A percentile compares a stretch with the other conserved stretches of the same genome.
phyloP scores from a whole-genome alignment of 78 protist genomes.

The Dictyostelium discoideum region dicty_2.7 NC_007091.3:3641001-3641500 shows the following conservation, averaged over 20 bases:
- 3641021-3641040: slow-evolving; percentile 88
- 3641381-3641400: background rate
- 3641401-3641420: background rate
- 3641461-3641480: no score
- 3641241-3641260: slow-evolving; percentile 70
- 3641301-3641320: slow-evolving; percentile 77
- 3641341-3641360: background rate
- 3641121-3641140: slow-evolving; percentile 56
- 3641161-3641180: slow-evolving; percentile 64
- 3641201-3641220: slow-evolving; percentile 78
- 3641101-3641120: slow-evolving; percentile 75
- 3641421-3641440: no score
- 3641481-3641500: no score
- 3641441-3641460: no score
- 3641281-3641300: slow-evolving; percentile 89
- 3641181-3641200: slow-evolving; percentile 71
- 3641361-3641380: background rate
- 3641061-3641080: slow-evolving; percentile 69
- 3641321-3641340: slow-evolving; percentile 24
- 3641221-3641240: slow-evolving; percentile 85
- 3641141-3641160: slow-evolving; percentile 84
- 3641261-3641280: slow-evolving; percentile 80
- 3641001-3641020: slow-evolving; percentile 47
- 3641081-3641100: slow-evolving; percentile 79
- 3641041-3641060: slow-evolving; percentile 85